Conservation (phyloP, 2,329 filamentous ascomycete species). For the Raffaelea arxii region DNA sequence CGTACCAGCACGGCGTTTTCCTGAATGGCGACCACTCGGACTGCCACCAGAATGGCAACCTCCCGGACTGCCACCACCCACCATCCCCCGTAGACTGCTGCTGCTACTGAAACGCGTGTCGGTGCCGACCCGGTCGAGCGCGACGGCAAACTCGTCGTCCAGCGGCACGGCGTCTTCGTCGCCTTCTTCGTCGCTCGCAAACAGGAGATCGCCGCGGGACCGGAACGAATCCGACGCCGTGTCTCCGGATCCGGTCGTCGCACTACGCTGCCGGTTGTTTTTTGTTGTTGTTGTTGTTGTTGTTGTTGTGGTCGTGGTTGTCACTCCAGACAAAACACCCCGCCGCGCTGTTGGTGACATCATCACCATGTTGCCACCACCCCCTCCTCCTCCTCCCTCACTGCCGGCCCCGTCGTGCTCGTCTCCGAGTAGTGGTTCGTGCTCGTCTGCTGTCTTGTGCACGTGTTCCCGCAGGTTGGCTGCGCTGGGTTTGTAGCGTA, state of each 20-base stretch:
- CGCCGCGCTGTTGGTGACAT: conserved; percentile 10
- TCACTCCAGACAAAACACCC: too few species aligned
- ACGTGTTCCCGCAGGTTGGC: conserved; percentile 78
- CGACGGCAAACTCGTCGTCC: conserved; percentile 84
- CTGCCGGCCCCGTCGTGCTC: conserved; percentile 25
- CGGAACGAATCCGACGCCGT: conserved; percentile 81
- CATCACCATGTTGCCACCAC: conserved; percentile 14
- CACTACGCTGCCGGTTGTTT: conserved; percentile 56
- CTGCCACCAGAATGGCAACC: too few species aligned
- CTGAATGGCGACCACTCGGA: conserved; percentile 31
- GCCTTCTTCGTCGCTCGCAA: conserved; percentile 75
- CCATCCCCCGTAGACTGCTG: conserved; percentile 55
- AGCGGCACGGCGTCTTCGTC: conserved; percentile 90
- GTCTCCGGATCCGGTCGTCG: conserved; percentile 67
- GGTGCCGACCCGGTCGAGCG: conserved; percentile 66
- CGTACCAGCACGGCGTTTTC: conserved; percentile 13
- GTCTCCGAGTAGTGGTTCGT: conserved; percentile 55
- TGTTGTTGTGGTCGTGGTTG: neutral
- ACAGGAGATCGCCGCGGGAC: conserved; percentile 80
- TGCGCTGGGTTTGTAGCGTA: conserved; percentile 83
- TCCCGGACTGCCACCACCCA: conserved; percentile 59
- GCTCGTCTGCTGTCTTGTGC: conserved; percentile 35
- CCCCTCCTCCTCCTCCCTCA: neutral
- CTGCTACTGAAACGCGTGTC: conserved; percentile 48
- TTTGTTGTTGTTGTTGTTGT: neutral